These are phyloP conservation scores for Phytophthora idaei DNA, from an alignment of 352 stramenopile species.

Conservation along the genomic window DNA sequence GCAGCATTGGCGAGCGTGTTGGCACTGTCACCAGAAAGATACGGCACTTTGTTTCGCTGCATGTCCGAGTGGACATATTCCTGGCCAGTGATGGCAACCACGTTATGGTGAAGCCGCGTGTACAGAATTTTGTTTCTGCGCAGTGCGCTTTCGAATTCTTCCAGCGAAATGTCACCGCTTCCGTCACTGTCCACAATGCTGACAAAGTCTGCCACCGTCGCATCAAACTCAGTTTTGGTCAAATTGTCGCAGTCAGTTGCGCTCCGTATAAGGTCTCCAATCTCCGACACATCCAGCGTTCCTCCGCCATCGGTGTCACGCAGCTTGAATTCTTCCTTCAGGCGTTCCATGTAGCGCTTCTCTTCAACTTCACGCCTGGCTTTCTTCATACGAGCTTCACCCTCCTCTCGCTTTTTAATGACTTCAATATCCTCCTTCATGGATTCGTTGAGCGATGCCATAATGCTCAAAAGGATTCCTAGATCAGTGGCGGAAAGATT, in stretches of 20 bases:
- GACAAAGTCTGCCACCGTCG: conserved; percentile 76
- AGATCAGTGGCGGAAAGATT: conserved; percentile 85
- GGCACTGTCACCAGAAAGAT: conserved; percentile 43
- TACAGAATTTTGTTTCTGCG: conserved; percentile 78
- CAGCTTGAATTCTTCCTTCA: conserved; percentile 77
- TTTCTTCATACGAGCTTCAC: conserved; percentile 51
- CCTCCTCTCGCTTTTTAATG: conserved; percentile 53
- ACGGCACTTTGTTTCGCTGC: conserved; percentile 72
- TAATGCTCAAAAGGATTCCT: conserved; percentile 81
- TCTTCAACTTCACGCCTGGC: conserved; percentile 64
- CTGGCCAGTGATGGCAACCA: conserved; percentile 72
- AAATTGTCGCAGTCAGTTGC: conserved; percentile 74
- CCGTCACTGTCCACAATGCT: conserved; percentile 79
- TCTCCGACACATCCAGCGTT: conserved; percentile 70
- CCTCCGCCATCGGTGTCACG: conserved; percentile 79
- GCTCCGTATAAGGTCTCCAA: conserved; percentile 64
- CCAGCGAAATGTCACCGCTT: conserved; percentile 83
- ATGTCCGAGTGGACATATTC: conserved; percentile 79
- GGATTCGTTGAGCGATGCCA: conserved; percentile 63
- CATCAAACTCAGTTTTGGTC: conserved; percentile 79
- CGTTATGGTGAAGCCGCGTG: conserved; percentile 57
- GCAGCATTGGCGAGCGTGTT: conserved; percentile 60
- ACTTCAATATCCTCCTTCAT: conserved; percentile 77
- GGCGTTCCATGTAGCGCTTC: conserved; percentile 67
- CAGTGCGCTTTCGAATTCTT: conserved; percentile 82